Base-by-base conservation (phyloP, 345 rosid species). In the Kernera saxatilis region DNA sequence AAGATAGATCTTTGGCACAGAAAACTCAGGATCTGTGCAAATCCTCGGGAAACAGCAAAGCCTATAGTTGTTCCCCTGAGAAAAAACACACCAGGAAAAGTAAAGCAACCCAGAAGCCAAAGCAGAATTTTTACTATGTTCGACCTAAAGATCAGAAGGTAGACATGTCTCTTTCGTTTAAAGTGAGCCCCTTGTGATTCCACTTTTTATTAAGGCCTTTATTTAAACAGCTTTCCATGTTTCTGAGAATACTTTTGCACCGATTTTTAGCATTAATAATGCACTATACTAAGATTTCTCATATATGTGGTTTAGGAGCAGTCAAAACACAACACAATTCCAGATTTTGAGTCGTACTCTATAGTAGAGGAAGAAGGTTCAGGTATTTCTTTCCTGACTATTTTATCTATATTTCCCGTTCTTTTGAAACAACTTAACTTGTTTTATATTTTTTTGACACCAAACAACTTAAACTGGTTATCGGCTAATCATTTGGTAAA, bases 351-450 rank as follows among this genome's bases (percentile, higher is more conserved):
- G 40, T 81, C 87, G 67, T 92, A 78, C 71, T 69, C 77, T 46
- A 84, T 89, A 21, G 89, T 87, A 81, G 93, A 84, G 72, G 92
- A 91, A 80, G 99, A 88, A 75, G 99, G 97, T 52, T 91, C 99
- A 80, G 98, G 99, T 89, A 86, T 26, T 36, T 35, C 18, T 57
- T 33, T 22, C 57, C 25, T 54, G 60, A 9, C 30, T 27, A 11
- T 36, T 30, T 54, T 14, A n/a, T 69, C 3, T 5, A 23, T 26
- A 17, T 27, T 44, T 11, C 0, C 4, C 52, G 0, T 45, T 69
- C 9, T 69, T 30, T 15, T 45, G 52, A 45, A 75, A 52, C 12
- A 35, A 45, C 37, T 36, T 22, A 33, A 46, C n/a, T n/a, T n/a
- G n/a, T n/a, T n/a, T n/a, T n/a, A n/a, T n/a, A n/a, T n/a, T n/a